A percentile compares a stretch with the other conserved stretches of the same genome.
Evolutionary conservation across 805 yeast genomes (phyloP).

Genomic region (Henningerozyma blattae): DNA sequence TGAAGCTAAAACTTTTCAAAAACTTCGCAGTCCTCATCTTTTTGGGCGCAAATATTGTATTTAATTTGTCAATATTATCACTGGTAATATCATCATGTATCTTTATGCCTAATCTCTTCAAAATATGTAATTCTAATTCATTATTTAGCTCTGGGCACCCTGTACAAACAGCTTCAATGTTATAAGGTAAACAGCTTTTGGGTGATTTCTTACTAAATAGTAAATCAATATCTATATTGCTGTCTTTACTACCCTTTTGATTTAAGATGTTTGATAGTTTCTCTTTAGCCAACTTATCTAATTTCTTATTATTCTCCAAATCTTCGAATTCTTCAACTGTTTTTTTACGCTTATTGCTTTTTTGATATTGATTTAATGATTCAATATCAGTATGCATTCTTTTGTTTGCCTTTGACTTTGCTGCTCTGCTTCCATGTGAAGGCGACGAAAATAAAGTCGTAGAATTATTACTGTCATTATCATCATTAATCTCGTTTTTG

Average conservation of each 20-base stretch:
- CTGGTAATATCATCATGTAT: conserved; percentile 26
- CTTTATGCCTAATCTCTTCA: conserved; percentile 45
- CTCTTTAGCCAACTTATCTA: conserved; percentile 13
- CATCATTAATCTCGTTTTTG: too few relatives aligned
- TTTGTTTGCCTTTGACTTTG: conserved; percentile 54
- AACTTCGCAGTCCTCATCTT: conserved; percentile 83
- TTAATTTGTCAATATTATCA: conserved; percentile 21
- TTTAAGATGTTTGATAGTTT: not conserved
- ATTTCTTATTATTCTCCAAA: conserved; percentile 19
- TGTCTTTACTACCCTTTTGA: not conserved
- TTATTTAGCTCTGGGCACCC: conserved; percentile 39
- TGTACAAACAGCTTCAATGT: conserved; percentile 44
- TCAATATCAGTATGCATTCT: conserved; percentile 61
- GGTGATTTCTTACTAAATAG: not conserved
- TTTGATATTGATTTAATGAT: conserved; percentile 51
- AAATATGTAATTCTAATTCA: conserved; percentile 29
- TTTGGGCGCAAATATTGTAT: conserved; percentile 64
- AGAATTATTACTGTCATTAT: not conserved
- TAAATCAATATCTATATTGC: not conserved
- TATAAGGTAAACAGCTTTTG: conserved; percentile 9
- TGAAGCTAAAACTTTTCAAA: conserved; percentile 51
- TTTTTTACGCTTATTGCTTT: conserved; percentile 30
- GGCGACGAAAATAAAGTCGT: not conserved
- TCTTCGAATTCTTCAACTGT: conserved; percentile 30
- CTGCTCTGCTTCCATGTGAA: conserved; percentile 29